Percentiles rank a stretch among this genome's conserved stretches.
Evolutionary conservation across 805 yeast species (phyloP).

Genomic region (Alloascoidea hylecoeti): DNA sequence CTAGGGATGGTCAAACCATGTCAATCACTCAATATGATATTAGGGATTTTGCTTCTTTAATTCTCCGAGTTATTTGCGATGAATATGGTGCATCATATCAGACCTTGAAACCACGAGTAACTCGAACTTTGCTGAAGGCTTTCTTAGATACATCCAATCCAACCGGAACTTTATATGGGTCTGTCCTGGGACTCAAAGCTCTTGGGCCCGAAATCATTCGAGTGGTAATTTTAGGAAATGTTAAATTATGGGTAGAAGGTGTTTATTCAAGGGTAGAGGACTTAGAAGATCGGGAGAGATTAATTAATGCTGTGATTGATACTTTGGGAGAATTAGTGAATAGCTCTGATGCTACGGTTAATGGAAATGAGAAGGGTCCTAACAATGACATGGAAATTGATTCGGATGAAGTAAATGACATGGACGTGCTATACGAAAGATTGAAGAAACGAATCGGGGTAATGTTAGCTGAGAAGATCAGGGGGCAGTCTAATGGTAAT

Average conservation of each 20-base stretch:
- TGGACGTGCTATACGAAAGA: conserved; percentile 19
- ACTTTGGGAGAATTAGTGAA: conserved; percentile 35
- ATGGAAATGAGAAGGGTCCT: conserved; percentile 8
- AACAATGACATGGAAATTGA: conserved; percentile 9
- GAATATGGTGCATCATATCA: conserved; percentile 78
- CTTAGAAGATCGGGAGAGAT: conserved; percentile 30
- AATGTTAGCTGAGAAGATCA: conserved; percentile 33
- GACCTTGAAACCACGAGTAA: conserved; percentile 83
- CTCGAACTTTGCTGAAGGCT: conserved; percentile 84
- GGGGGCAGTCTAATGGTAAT: conserved; percentile 30
- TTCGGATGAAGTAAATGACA: conserved; percentile 21
- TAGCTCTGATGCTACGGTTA: conserved; percentile 5
- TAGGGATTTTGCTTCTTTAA: conserved; percentile 78
- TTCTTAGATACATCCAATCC: conserved; percentile 76
- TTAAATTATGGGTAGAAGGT: conserved; percentile 53
- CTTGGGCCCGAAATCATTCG: conserved; percentile 83
- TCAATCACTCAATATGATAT: conserved; percentile 35
- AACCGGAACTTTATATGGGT: conserved; percentile 84
- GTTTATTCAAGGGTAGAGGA: conserved; percentile 14
- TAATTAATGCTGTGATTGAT: conserved; percentile 37
- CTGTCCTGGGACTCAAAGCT: conserved; percentile 70
- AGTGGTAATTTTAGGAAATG: conserved; percentile 70
- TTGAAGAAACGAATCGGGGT: conserved; percentile 48
- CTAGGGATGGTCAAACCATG: conserved; percentile 17
- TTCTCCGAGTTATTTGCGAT: conserved; percentile 64